A percentile compares a stretch with the other conserved stretches of the same genome.
phyloP scores from a whole-genome alignment of 2,329 filamentous ascomycete species.

The Myrmaecium sp. region DNA sequence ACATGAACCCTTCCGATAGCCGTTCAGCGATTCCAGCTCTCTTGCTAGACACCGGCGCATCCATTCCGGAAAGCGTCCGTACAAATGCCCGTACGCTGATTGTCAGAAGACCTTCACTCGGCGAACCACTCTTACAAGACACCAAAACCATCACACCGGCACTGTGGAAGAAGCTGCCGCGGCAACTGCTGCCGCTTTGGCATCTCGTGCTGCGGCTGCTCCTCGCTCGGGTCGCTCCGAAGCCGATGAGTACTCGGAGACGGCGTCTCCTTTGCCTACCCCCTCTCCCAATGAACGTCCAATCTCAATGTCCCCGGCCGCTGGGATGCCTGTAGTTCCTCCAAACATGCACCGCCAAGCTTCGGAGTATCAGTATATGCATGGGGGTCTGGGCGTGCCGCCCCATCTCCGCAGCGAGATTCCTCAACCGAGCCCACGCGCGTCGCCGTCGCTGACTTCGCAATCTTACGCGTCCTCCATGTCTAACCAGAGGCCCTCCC shows the following conservation, averaged over 20 bases:
- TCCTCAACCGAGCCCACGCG: constrained; percentile 50
- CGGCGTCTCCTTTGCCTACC: constrained; percentile 59
- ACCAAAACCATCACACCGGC: constrained; percentile 90
- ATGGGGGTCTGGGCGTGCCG: constrained; percentile 62
- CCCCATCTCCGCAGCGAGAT: constrained; percentile 66
- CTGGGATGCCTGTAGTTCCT: constrained; percentile 53
- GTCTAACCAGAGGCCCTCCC: constrained; percentile 32
- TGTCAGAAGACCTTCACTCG: constrained; percentile 98
- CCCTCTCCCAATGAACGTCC: constrained; percentile 69
- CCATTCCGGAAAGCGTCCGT: constrained; percentile 87
- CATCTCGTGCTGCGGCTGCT: constrained; percentile 32
- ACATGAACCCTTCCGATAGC: constrained; percentile 33
- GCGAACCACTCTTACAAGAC: constrained; percentile 82
- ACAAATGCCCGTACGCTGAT: constrained; percentile 93
- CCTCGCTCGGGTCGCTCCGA: constrained; percentile 46
- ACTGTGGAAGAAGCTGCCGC: constrained; percentile 87
- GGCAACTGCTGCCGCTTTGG: constrained; percentile 72
- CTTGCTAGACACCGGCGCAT: constrained; percentile 85
- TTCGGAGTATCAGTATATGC: constrained; percentile 61
- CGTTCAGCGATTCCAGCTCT: constrained; percentile 91
- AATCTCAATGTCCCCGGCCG: constrained; percentile 62
- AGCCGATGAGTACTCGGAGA: constrained; percentile 52
- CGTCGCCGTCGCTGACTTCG: constrained; percentile 44
- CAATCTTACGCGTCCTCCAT: constrained; percentile 44
- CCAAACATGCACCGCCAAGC: constrained; percentile 50